Evolutionary conservation across 2,329 filamentous ascomycete species (phyloP), one percentile per base, ranked within the genome.

Genomic region (Aspergillus pseudoglaucus): DNA sequence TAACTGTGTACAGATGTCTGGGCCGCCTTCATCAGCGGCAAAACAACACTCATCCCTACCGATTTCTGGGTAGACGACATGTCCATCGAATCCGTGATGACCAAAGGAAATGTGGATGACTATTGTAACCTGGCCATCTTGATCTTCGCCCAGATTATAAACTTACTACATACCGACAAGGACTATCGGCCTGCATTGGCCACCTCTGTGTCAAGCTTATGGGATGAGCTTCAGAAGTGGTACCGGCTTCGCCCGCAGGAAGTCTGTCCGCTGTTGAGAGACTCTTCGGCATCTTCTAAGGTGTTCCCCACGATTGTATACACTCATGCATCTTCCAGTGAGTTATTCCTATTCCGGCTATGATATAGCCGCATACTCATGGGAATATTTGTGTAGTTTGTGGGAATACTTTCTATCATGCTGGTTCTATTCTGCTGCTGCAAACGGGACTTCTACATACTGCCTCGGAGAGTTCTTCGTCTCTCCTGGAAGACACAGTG

Each of bases 331-430:
- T 45, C 47, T 42, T 25, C 47, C 22, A 48, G 47, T 48, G 45
- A 41, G 47, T 42, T 6, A 14, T 30, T 23, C 18, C 22, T 45
- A 32, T 37, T 12, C 18, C 3, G 15, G 20, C 7, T 33, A 30
- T 38, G 15, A 7, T 35, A 15, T 12, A 17, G 17, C 8, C 2
- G 4, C 22, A 22, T 22, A 22, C 17, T 41, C 4, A 20, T 9
- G 14, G 38, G 6, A 12, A 35, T 15, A 25, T 45, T 5, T 35
- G 12, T 12, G 8, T 38, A 54, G 52, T 52, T 35, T 54, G 52
- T 15, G 50, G 50, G 2, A 52, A 54, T 49, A 54, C 52, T 10
- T 54, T 54, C 18, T 53, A 53, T 32, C 52, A 54, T 50, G 20
- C 52, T 7, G 53, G 53, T 2, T 55, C 33, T 15, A 55, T 55